These are phyloP conservation scores for Botryotinia calthae DNA, from an alignment of 2,329 filamentous ascomycete genomes.

Conservation along the genomic window DNA sequence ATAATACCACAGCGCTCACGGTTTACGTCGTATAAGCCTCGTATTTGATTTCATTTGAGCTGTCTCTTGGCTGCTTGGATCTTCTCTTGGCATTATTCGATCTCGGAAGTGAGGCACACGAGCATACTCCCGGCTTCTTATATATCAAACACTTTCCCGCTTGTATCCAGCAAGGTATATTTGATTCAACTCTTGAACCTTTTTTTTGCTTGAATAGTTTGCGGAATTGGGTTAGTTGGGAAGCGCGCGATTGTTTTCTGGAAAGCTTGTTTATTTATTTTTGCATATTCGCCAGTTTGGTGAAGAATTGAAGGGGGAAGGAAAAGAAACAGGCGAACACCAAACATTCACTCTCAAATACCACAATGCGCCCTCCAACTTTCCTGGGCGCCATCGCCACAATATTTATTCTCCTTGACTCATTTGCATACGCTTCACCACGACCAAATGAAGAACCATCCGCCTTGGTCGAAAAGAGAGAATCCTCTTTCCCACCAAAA, in stretches of 20 bases:
- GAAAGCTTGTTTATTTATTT: background rate
- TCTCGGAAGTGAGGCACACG: constrained; percentile 18
- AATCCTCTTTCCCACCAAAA: background rate
- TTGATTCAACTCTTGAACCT: background rate
- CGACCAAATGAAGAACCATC: background rate
- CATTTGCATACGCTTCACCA: background rate
- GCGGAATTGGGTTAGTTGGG: background rate
- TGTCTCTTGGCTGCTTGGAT: constrained; percentile 20
- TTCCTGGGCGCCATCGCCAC: constrained; percentile 9
- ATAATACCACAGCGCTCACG: background rate
- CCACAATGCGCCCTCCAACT: constrained; percentile 14
- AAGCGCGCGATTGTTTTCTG: background rate
- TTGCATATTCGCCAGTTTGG: background rate
- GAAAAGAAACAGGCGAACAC: background rate
- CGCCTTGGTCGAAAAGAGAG: background rate
- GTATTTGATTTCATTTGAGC: constrained; percentile 5
- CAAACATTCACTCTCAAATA: background rate
- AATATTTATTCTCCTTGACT: constrained; percentile 1
- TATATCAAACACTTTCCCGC: background rate
- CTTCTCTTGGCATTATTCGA: constrained; percentile 8
- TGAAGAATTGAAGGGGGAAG: background rate
- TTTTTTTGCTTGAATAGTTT: background rate
- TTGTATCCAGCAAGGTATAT: background rate
- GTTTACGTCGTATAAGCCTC: background rate
- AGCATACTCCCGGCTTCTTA: background rate